Conservation (phyloP, 306 rosid species). For the Hippophae rhamnoides region DNA sequence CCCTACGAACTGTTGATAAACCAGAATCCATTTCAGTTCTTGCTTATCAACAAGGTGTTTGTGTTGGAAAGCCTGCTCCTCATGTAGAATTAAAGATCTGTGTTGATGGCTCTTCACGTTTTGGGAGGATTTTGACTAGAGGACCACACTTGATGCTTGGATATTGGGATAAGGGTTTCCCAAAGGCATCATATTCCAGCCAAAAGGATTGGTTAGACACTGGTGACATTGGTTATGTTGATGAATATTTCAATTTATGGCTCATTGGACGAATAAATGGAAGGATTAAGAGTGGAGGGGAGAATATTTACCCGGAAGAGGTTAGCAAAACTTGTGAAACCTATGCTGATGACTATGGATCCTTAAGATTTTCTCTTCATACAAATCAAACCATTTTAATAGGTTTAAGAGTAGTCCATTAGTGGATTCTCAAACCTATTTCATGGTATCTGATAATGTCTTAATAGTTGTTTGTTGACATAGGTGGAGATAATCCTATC, state of each 20-base stretch:
- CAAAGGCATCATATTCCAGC: slow-evolving; percentile 23
- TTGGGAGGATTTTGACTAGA: slow-evolving; percentile 79
- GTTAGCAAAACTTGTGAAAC: slow-evolving; percentile 16
- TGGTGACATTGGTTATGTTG: slow-evolving; percentile 75
- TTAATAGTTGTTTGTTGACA: slow-evolving; percentile 11
- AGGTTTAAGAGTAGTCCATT: too few species aligned
- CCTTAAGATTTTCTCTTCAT: too few species aligned
- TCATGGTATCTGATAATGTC: neutral
- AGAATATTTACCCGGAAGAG: slow-evolving; percentile 92
- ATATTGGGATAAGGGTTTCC: slow-evolving; percentile 54
- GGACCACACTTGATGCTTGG: slow-evolving; percentile 85
- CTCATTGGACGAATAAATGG: slow-evolving; percentile 72
- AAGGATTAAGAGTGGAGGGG: slow-evolving; percentile 86
- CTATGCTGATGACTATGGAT: neutral
- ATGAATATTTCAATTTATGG: slow-evolving; percentile 57
- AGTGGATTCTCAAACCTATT: too few species aligned
- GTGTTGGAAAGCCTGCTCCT: slow-evolving; percentile 94
- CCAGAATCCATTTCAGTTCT: slow-evolving; percentile 20
- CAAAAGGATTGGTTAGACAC: slow-evolving; percentile 72
- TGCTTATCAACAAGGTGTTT: slow-evolving; percentile 52
- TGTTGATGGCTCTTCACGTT: slow-evolving; percentile 28
- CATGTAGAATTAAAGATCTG: slow-evolving; percentile 67
- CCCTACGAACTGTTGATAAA: slow-evolving; percentile 13
- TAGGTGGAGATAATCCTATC: slow-evolving; percentile 66
- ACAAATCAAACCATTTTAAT: too few species aligned